These are phyloP conservation scores for Sporothrix luriei DNA, from an alignment of 2,329 filamentous ascomycete genomes.

Conservation along the genomic window DNA sequence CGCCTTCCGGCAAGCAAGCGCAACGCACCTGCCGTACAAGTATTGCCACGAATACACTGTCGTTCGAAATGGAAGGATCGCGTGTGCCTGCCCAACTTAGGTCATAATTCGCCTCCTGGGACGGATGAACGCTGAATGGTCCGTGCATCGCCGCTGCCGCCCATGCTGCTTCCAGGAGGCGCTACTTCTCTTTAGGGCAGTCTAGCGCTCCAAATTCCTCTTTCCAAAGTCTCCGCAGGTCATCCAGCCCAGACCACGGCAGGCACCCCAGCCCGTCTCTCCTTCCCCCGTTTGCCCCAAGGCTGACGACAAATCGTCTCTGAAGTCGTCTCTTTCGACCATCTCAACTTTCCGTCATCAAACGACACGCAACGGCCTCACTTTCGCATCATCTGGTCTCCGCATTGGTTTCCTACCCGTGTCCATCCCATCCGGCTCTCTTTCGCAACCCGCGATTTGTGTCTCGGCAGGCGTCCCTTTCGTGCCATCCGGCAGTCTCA, in stretches of 20 bases:
- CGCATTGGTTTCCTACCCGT: not conserved
- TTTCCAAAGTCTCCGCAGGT: slow-evolving; percentile 3
- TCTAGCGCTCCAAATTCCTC: slow-evolving; percentile 15
- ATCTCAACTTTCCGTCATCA: slow-evolving; percentile 7
- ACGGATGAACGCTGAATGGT: slow-evolving; percentile 8
- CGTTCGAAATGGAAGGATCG: not conserved
- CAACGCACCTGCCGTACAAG: not conserved
- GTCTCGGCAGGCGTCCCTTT: not conserved
- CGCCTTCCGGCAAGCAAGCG: not conserved
- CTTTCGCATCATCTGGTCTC: not conserved
- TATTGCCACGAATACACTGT: not conserved
- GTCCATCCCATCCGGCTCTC: not conserved
- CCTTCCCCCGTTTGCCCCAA: slow-evolving; percentile 23
- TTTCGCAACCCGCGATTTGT: not conserved
- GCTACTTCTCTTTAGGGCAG: slow-evolving; percentile 14
- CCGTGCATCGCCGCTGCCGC: slow-evolving; percentile 16
- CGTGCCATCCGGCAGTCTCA: not conserved
- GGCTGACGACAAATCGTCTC: slow-evolving; percentile 20
- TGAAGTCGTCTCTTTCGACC: slow-evolving; percentile 10
- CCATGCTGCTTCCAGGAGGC: not conserved
- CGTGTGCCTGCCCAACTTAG: slow-evolving; percentile 17
- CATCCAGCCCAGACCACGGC: slow-evolving; percentile 10
- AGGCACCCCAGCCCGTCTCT: slow-evolving; percentile 16
- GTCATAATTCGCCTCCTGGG: slow-evolving; percentile 16
- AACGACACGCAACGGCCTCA: not conserved